Evolutionary conservation across 371 early-diverging fungal species (phyloP), one percentile per base, ranked within the genome.

Genomic region (Rhizopus microsporus): DNA sequence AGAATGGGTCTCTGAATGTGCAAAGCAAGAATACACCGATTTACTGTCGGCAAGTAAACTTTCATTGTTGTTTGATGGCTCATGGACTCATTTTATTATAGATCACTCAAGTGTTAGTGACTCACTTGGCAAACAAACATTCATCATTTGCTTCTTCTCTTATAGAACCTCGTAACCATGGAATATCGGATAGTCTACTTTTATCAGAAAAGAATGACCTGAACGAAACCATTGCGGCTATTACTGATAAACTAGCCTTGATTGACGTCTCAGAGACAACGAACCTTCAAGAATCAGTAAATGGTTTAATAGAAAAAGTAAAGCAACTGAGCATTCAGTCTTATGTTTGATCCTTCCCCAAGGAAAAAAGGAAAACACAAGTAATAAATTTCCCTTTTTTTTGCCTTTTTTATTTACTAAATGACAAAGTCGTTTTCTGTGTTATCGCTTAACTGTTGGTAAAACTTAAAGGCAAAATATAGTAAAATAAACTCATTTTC

Each of bases 361-460:
- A 23, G 23, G 23, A 23, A 23, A 23, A 23, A 23, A 23, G 23
- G 23, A 23, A 23, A 23, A 23, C 23, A 23, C 23, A 23, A 40
- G 30, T 29, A 38, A 17, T 7, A 38, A 2, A 31, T 39, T 17
- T 35, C 13, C 17, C 23, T 33, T 48, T 35, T 35, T 8, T 50
- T 51, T 38, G 5, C 50, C 10, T 34, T 29, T 42, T 4, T 13
- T 15, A n/a, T 17, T 12, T n/a, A 16, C 2, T 17, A 9, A 40
- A 51, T 44, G 23, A 58, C 45, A 37, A 44, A 16, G 30, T 33
- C 38, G 8, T 62, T 82, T 33, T 75, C 81, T 17, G 80, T 82
- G 9, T 58, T 82, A 8, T 71, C 85, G 5, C 61, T 85, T 29
- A 84, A 82, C 59, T 84, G 84, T 60, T 82, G 82, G 84, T 78